Evolutionary conservation across 169 alveolate species (phyloP).

Genomic region (Eimeria sp.): DNA sequence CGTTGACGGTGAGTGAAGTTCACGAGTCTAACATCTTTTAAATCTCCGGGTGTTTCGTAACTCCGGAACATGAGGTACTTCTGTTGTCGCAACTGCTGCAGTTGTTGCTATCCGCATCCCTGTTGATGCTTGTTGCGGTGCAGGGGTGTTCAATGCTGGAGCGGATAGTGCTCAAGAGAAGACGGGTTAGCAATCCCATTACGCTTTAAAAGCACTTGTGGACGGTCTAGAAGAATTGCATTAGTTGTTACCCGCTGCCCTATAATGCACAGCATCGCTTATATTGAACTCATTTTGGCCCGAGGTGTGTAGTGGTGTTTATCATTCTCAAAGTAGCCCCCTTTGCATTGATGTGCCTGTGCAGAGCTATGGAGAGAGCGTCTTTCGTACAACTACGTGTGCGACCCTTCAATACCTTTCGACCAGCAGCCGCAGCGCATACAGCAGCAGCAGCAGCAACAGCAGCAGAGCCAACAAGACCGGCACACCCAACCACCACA

Average conservation of each 20-base stretch:
- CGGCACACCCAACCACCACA: constrained; percentile 2
- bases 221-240: neutral
- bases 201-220: neutral
- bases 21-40: neutral
- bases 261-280: neutral
- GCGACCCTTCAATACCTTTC: constrained; percentile 69
- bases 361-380: constrained; percentile 74
- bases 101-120: neutral
- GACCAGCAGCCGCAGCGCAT: constrained; percentile 43
- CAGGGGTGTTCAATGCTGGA: constrained; percentile 65
- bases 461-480: neutral
- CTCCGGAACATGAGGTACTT: neutral
- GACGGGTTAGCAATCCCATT: constrained; percentile 18
- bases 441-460: constrained; percentile 36
- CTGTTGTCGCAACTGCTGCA: neutral
- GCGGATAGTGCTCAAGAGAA: constrained; percentile 64
- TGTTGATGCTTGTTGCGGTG: neutral
- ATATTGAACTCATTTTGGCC: neutral
- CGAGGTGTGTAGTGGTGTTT: neutral
- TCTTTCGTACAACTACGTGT: constrained; percentile 62
- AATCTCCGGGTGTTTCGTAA: neutral
- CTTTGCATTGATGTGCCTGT: neutral
- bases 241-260: neutral
- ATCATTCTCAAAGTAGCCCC: neutral
- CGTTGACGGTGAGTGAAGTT: constrained; percentile 75